Percentiles rank a stretch among this genome's conserved stretches.
Conservation (phyloP, 2,329 filamentous ascomycete species). For the Ceratocystiopsis minuta region DNA sequence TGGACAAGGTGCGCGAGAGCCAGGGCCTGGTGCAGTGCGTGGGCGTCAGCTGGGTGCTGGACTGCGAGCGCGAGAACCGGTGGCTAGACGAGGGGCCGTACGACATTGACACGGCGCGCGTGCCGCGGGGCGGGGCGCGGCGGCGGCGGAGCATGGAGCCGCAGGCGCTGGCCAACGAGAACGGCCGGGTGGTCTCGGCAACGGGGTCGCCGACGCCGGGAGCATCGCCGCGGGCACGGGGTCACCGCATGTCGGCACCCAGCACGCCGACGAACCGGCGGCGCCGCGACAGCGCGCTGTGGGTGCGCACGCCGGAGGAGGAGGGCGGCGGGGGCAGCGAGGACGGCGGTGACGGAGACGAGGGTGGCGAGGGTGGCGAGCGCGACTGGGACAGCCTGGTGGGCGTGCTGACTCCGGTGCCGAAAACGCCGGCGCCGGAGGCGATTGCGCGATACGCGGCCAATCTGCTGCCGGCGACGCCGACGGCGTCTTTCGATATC, state of each 20-base stretch:
- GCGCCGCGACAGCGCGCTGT: constrained; percentile 31
- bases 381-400: constrained; percentile 15
- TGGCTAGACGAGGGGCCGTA: constrained; percentile 62
- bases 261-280: constrained; percentile 19
- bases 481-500: constrained; percentile 13
- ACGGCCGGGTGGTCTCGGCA: constrained; percentile 40
- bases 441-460: constrained; percentile 33
- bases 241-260: constrained; percentile 4
- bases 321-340: constrained; percentile 5
- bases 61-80: constrained; percentile 59
- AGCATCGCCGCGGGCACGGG: too few species aligned
- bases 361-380: constrained; percentile 14
- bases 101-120: constrained; percentile 45
- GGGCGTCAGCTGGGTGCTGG: constrained; percentile 73
- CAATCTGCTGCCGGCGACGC: constrained; percentile 28
- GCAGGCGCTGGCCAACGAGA: constrained; percentile 47
- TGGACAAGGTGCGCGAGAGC: constrained; percentile 62
- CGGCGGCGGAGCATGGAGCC: constrained; percentile 73
- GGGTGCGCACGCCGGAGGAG: constrained; percentile 36
- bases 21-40: constrained; percentile 68
- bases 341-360: constrained; percentile 12
- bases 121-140: constrained; percentile 52
- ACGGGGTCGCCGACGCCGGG: constrained; percentile 12
- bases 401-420: constrained; percentile 34
- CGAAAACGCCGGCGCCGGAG: constrained; percentile 40